phyloP scores from a whole-genome alignment of 2,329 filamentous ascomycete species.

The Apiospora aurea region DNA sequence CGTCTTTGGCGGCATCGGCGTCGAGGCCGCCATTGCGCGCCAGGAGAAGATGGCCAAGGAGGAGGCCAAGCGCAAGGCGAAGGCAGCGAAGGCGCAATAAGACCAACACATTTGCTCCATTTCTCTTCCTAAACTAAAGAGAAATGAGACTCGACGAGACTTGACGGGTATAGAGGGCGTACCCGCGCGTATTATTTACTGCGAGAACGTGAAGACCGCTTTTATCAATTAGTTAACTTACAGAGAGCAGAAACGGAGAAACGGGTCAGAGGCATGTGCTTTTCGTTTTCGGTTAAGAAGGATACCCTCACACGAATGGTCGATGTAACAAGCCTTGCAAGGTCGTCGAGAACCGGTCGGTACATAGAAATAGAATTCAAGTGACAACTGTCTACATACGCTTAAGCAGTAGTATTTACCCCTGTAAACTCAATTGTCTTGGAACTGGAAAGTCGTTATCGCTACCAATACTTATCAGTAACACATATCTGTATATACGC shows the following conservation, averaged over 20 bases:
- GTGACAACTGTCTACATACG: neutral
- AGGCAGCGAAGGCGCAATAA: conserved; percentile 30
- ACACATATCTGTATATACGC: neutral
- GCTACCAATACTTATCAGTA: no score
- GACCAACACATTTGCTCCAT: no score
- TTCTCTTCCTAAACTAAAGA: neutral
- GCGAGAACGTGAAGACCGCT: neutral
- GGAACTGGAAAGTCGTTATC: neutral
- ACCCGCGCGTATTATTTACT: neutral
- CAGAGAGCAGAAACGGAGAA: neutral
- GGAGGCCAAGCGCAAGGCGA: conserved; percentile 59
- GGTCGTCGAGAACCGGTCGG: neutral
- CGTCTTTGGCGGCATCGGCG: conserved; percentile 94
- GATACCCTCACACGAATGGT: neutral
- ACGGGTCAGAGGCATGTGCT: neutral
- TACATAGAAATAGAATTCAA: neutral
- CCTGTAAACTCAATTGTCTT: neutral
- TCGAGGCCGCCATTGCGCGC: conserved; percentile 82
- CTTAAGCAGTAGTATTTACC: neutral
- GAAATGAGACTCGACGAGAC: neutral
- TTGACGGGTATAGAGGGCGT: neutral
- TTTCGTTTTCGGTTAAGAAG: neutral
- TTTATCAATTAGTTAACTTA: neutral
- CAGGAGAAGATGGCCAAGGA: conserved; percentile 86
- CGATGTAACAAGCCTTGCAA: neutral